Evolutionary conservation across 2,329 filamentous ascomycete genomes (phyloP).

Genomic region (Lasiodiplodia sp.): DNA sequence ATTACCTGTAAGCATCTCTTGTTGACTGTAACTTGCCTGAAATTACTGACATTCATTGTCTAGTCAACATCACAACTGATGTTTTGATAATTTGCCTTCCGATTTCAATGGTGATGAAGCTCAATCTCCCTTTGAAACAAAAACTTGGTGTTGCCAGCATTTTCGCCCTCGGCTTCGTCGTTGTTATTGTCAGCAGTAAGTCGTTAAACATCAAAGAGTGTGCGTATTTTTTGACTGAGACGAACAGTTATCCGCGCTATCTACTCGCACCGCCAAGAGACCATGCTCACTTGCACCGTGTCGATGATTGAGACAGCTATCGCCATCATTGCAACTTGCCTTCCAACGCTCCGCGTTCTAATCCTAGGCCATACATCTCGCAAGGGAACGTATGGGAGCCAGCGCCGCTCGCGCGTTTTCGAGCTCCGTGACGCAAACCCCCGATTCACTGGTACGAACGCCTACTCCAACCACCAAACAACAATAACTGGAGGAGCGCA

Average conservation of each 20-base stretch:
- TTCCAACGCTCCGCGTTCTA: conserved; percentile 37
- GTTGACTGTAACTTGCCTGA: too few species aligned
- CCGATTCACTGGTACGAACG: conserved; percentile 1
- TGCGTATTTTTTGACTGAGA: not conserved
- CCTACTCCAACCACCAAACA: conserved; percentile 11
- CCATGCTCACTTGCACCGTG: conserved; percentile 49
- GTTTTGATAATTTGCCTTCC: conserved; percentile 42
- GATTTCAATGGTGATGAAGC: conserved; percentile 46
- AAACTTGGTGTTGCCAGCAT: conserved; percentile 44
- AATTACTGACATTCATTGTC: not conserved
- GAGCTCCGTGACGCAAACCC: conserved; percentile 13
- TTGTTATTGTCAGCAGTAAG: conserved; percentile 41
- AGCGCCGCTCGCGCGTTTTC: not conserved
- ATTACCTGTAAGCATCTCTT: not conserved
- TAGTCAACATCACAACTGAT: conserved; percentile 29
- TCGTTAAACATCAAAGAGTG: not conserved
- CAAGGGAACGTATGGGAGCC: conserved; percentile 25
- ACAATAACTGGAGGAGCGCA: conserved; percentile 23
- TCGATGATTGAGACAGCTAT: conserved; percentile 50
- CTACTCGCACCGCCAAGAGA: conserved; percentile 44
- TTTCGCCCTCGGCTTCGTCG: conserved; percentile 43
- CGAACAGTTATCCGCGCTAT: conserved; percentile 43
- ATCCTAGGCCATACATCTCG: conserved; percentile 28
- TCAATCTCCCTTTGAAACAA: conserved; percentile 45
- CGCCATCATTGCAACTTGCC: conserved; percentile 51